These are phyloP conservation scores for Elongisporangium prolatum DNA, from an alignment of 352 stramenopile species.

Conservation along the genomic window DNA sequence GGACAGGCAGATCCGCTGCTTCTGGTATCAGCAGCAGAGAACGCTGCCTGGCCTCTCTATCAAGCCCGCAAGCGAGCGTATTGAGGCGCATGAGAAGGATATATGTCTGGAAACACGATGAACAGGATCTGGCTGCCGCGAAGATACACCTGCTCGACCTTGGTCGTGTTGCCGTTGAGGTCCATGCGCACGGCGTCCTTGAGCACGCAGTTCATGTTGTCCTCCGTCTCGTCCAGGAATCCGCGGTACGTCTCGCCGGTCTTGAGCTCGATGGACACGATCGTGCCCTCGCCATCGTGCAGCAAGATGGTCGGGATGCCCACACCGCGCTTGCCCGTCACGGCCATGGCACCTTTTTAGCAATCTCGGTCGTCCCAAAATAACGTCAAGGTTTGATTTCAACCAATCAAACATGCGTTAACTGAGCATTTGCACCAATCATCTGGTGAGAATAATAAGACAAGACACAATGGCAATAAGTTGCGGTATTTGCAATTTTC, in stretches of 20 bases:
- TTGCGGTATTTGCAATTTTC: not conserved
- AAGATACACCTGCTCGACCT: constrained; percentile 81
- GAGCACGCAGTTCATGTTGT: constrained; percentile 90
- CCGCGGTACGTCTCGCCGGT: constrained; percentile 82
- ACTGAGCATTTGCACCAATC: not conserved
- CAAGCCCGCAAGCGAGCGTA: not conserved
- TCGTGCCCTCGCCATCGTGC: constrained; percentile 83
- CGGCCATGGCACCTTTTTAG: constrained; percentile 40
- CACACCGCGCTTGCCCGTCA: constrained; percentile 81
- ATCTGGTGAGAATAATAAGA: not conserved
- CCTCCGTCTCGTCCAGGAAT: constrained; percentile 82
- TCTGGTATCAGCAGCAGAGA: not conserved
- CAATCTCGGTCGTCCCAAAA: not conserved
- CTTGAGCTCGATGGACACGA: constrained; percentile 87
- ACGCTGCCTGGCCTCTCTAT: not conserved
- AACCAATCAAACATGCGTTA: not conserved
- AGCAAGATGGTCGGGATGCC: constrained; percentile 83
- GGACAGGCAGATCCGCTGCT: constrained; percentile 18
- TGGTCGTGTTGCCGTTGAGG: constrained; percentile 72
- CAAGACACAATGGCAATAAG: not conserved
- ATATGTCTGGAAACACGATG: constrained; percentile 88
- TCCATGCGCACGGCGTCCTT: constrained; percentile 84
- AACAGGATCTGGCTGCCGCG: constrained; percentile 85
- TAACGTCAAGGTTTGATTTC: not conserved
- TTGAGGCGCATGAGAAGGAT: constrained; percentile 39